Conservation (phyloP, 148 eudicot genomes). For the Fallopia convolvulus region DNA sequence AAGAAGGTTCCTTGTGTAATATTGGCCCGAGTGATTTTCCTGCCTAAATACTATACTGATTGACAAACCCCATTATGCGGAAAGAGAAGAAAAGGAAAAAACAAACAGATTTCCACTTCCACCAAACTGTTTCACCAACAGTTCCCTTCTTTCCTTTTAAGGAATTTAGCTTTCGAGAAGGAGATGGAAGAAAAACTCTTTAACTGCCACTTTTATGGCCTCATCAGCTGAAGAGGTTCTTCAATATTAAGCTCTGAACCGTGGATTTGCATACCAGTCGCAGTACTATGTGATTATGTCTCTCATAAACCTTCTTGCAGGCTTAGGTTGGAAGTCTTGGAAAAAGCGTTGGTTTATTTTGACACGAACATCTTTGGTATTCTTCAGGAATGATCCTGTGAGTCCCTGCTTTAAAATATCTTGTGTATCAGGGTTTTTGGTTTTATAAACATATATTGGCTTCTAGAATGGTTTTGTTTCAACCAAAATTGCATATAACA, state of each 20-base stretch:
- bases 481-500: conserved; percentile 3
- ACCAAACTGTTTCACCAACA: background rate
- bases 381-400: conserved; percentile 97
- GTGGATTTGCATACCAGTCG: background rate
- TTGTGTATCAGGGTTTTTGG: background rate
- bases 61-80: background rate
- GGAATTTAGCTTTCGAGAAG: background rate
- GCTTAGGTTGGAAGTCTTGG: conserved; percentile 99
- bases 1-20: background rate
- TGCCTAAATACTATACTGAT: background rate
- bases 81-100: background rate
- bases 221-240: background rate
- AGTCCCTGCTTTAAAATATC: conserved; percentile 22
- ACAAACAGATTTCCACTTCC: background rate
- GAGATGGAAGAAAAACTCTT: background rate
- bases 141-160: background rate
- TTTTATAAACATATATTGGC: background rate
- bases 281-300: background rate
- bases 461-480: conserved; percentile 6
- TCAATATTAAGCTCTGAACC: background rate
- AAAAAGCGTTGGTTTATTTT: conserved; percentile 99
- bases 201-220: background rate
- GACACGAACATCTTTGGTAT: conserved; percentile 91
- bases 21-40: background rate
- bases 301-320: conserved; percentile 30